Evolutionary conservation across 163 green algal genomes (phyloP).

Genomic region (Smithsoniella earleae): DNA sequence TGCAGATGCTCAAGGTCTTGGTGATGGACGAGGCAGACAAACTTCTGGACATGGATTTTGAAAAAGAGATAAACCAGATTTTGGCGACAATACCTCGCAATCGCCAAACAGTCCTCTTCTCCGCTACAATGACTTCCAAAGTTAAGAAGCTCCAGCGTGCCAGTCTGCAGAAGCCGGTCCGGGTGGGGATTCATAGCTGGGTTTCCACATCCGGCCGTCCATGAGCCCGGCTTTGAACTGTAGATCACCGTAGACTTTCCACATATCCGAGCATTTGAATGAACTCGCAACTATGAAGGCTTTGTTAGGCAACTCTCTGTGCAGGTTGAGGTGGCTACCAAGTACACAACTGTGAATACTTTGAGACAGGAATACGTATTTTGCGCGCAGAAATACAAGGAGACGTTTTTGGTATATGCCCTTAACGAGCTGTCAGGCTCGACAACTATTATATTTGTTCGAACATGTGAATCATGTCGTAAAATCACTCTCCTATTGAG

Average conservation of each 20-base stretch:
- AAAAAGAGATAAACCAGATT: constrained; percentile 97
- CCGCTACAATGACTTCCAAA: constrained; percentile 97
- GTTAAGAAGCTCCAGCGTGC: constrained; percentile 93
- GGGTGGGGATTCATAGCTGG: no score
- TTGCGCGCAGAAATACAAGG: constrained; percentile 96
- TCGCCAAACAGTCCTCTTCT: constrained; percentile 91
- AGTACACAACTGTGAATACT: constrained; percentile 94
- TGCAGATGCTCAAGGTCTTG: constrained; percentile 80
- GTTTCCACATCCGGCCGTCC: no score
- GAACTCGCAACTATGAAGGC: no score
- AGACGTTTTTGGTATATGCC: constrained; percentile 84
- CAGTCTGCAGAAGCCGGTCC: constrained; percentile 82
- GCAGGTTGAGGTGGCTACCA: constrained; percentile 76
- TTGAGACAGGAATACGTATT: constrained; percentile 97
- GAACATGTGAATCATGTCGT: constrained; percentile 86
- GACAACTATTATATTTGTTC: constrained; percentile 89
- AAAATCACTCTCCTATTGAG: constrained; percentile 81
- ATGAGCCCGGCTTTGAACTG: no score
- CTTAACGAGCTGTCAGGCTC: constrained; percentile 85
- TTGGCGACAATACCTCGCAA: constrained; percentile 60
- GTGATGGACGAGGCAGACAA: constrained; percentile 98
- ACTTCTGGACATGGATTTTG: constrained; percentile 99
- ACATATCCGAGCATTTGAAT: no score
- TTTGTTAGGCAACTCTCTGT: no score
- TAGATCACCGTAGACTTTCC: no score